Percentiles rank a stretch among this genome's conserved stretches.
These are phyloP conservation scores for Pyrenophora teres DNA, from an alignment of 2,329 filamentous ascomycete genomes.

Conservation along the genomic window DNA sequence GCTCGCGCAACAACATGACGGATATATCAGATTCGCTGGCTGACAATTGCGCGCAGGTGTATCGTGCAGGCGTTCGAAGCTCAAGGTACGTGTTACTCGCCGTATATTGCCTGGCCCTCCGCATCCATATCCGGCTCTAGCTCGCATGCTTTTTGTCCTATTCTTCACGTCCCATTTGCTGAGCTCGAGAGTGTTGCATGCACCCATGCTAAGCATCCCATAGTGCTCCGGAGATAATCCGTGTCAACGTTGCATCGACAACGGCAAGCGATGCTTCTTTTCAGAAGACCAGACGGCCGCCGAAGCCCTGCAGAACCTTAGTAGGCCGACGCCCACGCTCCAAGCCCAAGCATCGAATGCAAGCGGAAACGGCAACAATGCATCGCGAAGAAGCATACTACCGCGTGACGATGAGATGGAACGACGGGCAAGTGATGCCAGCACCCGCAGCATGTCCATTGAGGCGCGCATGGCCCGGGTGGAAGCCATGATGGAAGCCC, in stretches of 20 bases:
- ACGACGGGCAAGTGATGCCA: slow-evolving; percentile 35
- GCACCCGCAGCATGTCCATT: slow-evolving; percentile 34
- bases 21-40: slow-evolving; percentile 5
- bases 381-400: slow-evolving; percentile 23
- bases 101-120: neutral
- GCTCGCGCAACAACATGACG: slow-evolving; percentile 2
- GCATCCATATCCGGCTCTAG: neutral
- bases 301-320: slow-evolving; percentile 45
- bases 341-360: slow-evolving; percentile 14
- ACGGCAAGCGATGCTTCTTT: slow-evolving; percentile 44
- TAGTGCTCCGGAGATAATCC: slow-evolving; percentile 45
- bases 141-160: too few species aligned
- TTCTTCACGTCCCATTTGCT: neutral
- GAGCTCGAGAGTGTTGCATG: neutral
- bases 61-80: slow-evolving; percentile 42
- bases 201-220: neutral
- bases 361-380: slow-evolving; percentile 16
- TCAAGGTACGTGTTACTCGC: slow-evolving; percentile 33
- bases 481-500: slow-evolving; percentile 43
- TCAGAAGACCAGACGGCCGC: slow-evolving; percentile 46
- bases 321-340: slow-evolving; percentile 36
- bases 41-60: slow-evolving; percentile 34
- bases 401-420: slow-evolving; percentile 28
- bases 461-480: slow-evolving; percentile 43
- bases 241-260: slow-evolving; percentile 44